Conservation (phyloP, 169 alveolate species). For the Plasmodium blacklocki region DNA sequence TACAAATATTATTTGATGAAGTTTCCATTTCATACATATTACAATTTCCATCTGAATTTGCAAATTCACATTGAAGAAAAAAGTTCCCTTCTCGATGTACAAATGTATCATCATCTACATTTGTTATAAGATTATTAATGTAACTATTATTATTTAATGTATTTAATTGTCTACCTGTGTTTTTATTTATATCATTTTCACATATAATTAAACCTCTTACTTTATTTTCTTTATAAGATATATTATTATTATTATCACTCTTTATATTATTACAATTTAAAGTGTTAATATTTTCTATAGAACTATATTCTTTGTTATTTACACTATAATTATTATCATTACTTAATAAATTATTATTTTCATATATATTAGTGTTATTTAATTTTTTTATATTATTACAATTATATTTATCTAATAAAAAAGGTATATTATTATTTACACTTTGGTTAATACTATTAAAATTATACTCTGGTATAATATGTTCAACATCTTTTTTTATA, state of each 20-base stretch:
- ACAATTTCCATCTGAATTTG: constrained; percentile 66
- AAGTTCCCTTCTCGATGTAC: constrained; percentile 65
- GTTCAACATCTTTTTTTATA: neutral
- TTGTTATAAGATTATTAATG: constrained; percentile 66
- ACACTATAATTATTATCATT: neutral
- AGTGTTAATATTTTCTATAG: neutral
- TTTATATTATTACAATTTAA: constrained; percentile 17
- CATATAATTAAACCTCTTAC: neutral
- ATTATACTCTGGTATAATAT: neutral
- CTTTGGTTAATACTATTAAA: neutral
- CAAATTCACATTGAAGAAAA: constrained; percentile 53
- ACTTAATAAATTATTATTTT: too few relatives aligned
- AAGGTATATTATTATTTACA: neutral
- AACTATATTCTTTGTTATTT: neutral
- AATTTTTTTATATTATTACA: neutral
- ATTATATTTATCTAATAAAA: too few relatives aligned
- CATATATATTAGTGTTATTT: neutral
- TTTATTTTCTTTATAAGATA: constrained; percentile 21
- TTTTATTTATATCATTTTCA: constrained; percentile 38
- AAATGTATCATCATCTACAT: constrained; percentile 72
- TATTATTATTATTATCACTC: constrained; percentile 17
- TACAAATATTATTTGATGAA: constrained; percentile 35
- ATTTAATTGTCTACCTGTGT: constrained; percentile 17
- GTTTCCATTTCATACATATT: constrained; percentile 62
- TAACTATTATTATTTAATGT: constrained; percentile 69